These are phyloP conservation scores for Linnemannia zychae DNA, from an alignment of 192 early-diverging fungal species.

Conservation along the genomic window DNA sequence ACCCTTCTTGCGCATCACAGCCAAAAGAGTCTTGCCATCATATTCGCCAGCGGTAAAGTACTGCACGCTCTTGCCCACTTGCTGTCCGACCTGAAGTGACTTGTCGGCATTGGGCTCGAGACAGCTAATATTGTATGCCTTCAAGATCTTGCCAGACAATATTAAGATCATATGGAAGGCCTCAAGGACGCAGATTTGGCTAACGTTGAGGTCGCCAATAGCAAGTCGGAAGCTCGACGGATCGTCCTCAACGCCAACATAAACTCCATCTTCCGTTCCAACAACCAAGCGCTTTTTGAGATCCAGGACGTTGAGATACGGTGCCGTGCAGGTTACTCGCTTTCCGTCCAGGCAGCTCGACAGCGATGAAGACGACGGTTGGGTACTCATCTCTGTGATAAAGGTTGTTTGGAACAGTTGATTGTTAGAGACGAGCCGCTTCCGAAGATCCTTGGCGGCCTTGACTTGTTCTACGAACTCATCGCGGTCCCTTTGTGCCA, in stretches of 20 bases:
- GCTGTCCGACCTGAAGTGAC: constrained; percentile 19
- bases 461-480: constrained; percentile 18
- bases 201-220: constrained; percentile 70
- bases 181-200: constrained; percentile 86
- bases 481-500: constrained; percentile 20
- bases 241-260: constrained; percentile 70
- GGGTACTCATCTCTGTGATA: constrained; percentile 20
- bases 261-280: constrained; percentile 89
- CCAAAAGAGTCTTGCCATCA: constrained; percentile 38
- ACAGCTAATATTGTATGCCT: constrained; percentile 39
- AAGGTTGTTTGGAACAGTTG: constrained; percentile 26
- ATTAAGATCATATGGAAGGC: constrained; percentile 82
- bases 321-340: constrained; percentile 25
- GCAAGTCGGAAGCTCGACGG: constrained; percentile 25
- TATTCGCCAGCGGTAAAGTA: constrained; percentile 59
- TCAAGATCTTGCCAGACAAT: constrained; percentile 63
- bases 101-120: constrained; percentile 40
- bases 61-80: constrained; percentile 27
- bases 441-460: constrained; percentile 8
- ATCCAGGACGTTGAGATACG: constrained; percentile 60
- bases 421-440: background rate
- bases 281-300: constrained; percentile 74
- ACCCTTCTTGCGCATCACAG: constrained; percentile 34
- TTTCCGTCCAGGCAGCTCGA: constrained; percentile 24
- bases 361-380: background rate